These are phyloP conservation scores for Coprinopsis cinerea DNA, from an alignment of 768 basidiomycete species.

Conservation along the genomic window DNA sequence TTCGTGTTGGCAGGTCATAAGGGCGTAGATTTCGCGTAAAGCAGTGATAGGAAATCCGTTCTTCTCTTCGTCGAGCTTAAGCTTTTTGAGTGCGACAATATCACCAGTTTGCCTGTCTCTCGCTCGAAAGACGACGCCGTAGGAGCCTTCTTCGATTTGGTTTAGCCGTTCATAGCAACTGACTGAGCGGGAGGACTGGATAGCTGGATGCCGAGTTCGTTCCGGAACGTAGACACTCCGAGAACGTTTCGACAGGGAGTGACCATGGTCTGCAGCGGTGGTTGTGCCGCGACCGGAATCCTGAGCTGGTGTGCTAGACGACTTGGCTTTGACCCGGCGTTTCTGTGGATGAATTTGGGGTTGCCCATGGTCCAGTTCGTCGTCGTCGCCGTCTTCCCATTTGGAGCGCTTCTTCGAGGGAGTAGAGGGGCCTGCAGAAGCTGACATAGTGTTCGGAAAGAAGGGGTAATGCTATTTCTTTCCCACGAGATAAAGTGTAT, in stretches of 20 bases:
- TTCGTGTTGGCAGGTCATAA: constrained; percentile 91
- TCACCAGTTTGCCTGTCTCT: constrained; percentile 91
- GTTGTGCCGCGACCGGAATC: not conserved
- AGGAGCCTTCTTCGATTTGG: constrained; percentile 98
- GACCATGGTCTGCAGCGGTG: constrained; percentile 12
- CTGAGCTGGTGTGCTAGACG: constrained; percentile 18
- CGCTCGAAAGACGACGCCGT: constrained; percentile 96
- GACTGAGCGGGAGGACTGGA: constrained; percentile 86
- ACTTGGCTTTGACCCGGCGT: constrained; percentile 47
- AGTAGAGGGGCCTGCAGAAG: constrained; percentile 38
- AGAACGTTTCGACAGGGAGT: constrained; percentile 16
- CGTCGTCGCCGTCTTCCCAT: constrained; percentile 57
- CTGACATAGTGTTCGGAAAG: constrained; percentile 18
- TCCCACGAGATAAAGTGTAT: not conserved
- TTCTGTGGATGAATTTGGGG: constrained; percentile 41
- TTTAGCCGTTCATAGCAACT: constrained; percentile 93
- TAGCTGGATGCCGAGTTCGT: constrained; percentile 69
- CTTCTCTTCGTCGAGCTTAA: constrained; percentile 98
- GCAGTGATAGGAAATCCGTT: constrained; percentile 98
- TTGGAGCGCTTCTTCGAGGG: constrained; percentile 72
- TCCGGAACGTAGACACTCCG: constrained; percentile 74
- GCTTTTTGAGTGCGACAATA: constrained; percentile 94
- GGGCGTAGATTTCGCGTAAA: constrained; percentile 89
- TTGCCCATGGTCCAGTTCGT: constrained; percentile 23
- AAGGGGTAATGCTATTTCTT: not conserved